Percentiles rank a stretch among this genome's conserved stretches.
Evolutionary conservation across 176 grass and related monocot species (phyloP).

Genomic region (Sorghum bicolor): DNA sequence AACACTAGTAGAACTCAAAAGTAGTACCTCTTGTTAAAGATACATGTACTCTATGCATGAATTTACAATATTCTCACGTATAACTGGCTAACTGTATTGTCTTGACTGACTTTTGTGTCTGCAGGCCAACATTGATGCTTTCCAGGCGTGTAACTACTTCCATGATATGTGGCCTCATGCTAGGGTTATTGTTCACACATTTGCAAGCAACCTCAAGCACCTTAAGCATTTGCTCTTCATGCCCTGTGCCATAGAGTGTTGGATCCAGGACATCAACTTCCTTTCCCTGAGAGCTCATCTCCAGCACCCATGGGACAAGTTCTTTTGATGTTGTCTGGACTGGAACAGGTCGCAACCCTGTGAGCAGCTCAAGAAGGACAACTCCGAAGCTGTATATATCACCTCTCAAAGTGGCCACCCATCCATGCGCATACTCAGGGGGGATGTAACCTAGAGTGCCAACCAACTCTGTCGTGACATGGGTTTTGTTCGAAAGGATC

Average conservation of each 20-base stretch:
- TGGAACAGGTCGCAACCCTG: slow-evolving; percentile 48
- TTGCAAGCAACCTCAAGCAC: slow-evolving; percentile 57
- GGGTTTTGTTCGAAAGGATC: slow-evolving; percentile 52
- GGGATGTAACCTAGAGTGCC: slow-evolving; percentile 75
- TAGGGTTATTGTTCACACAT: slow-evolving; percentile 38
- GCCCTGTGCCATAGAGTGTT: slow-evolving; percentile 14
- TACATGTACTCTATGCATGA: neutral
- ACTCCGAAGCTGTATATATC: slow-evolving; percentile 77
- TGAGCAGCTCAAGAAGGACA: slow-evolving; percentile 67
- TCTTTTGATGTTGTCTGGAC: slow-evolving; percentile 39
- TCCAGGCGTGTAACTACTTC: slow-evolving; percentile 46
- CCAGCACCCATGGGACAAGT: slow-evolving; percentile 57
- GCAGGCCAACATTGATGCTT: slow-evolving; percentile 10
- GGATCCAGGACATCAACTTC: slow-evolving; percentile 48
- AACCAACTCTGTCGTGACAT: slow-evolving; percentile 70
- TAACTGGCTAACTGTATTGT: neutral
- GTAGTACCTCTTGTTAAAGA: neutral
- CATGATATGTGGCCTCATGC: slow-evolving; percentile 42
- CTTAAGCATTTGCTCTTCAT: slow-evolving; percentile 56
- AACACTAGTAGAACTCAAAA: neutral
- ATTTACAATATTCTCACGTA: neutral
- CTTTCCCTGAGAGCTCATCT: slow-evolving; percentile 39
- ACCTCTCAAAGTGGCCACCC: slow-evolving; percentile 58
- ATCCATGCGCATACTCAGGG: slow-evolving; percentile 69
- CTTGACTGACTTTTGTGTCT: slow-evolving; percentile 20